Evolutionary conservation across 495 filamentous ascomycete species (phyloP), one percentile per base, ranked within the genome.

Genomic region (Penicillium maclennaniae): DNA sequence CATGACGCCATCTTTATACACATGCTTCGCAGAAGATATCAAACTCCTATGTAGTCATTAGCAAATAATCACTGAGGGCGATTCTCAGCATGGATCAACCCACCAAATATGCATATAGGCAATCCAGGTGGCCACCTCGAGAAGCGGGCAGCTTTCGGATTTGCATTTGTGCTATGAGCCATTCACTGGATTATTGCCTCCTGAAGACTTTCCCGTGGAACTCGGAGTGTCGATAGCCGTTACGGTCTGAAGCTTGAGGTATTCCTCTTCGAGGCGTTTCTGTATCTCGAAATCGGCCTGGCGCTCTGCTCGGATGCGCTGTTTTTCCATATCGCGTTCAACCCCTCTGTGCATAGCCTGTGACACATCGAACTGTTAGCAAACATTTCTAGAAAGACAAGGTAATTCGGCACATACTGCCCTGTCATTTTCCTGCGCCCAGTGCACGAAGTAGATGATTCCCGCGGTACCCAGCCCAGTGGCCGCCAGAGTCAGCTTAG

Each of bases 271-370:
- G 40, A 99, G 73, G 19, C 73, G 78, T 55, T 79, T 82, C 70
- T 99, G 93, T 82, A 92, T 82, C 53, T 96, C 90, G 61, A 97
- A 99, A 55, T 99, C 95, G 49, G 88, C 82, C 69, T 91, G 87
- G 20, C 95, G 84, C 67, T 95, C 88, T 58, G 81, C 79, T 73
- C 96, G 96, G 45, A 97, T 63, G 28, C 86, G 83, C 63, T 96
- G 91, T 67, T 95, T 92, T 62, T 97, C 92, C 76, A 96, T 88
- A 60, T 97, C 95, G 40, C 92, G 88, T 59, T 97, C 76, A 7
- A 99, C 93, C 15, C 95, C 95, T 51, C 83, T 82, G 66, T 99
- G 93, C 93, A 99, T 99, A 39, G 89, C 88, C 92, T 96, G 65
- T 23, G 28, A 25, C 21, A 43, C 49, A 45, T 20, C 37, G 27